Evolutionary conservation across 352 stramenopile species (phyloP).

Genomic region (Aphanomyces euteiches): DNA sequence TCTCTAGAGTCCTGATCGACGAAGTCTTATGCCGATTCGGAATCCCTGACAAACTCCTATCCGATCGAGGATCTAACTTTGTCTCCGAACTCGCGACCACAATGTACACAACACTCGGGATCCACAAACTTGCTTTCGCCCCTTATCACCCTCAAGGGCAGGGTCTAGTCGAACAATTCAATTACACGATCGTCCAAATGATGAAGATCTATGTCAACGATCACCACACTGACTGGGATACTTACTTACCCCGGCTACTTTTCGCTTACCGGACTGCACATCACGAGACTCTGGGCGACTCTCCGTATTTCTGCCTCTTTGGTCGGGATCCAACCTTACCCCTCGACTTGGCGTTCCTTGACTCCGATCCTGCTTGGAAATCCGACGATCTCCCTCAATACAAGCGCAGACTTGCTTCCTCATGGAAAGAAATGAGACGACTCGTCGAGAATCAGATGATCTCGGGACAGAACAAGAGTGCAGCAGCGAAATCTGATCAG

Average conservation of each 20-base stretch:
- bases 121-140: not conserved
- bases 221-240: conserved; percentile 1
- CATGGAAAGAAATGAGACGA: not conserved
- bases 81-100: conserved; percentile 6
- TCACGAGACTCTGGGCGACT: not conserved
- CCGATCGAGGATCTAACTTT: conserved; percentile 4
- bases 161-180: conserved; percentile 4
- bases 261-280: not conserved
- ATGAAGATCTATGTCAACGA: conserved; percentile 13
- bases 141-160: not conserved
- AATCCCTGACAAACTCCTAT: not conserved
- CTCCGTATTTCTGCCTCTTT: not conserved
- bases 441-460: not conserved
- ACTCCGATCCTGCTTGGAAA: not conserved
- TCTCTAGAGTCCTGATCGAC: conserved; percentile 4
- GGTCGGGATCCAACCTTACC: not conserved
- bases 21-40: not conserved
- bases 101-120: not conserved
- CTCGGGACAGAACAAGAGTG: not conserved
- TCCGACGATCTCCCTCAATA: conserved; percentile 4
- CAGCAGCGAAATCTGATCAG: not conserved
- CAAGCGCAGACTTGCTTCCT: not conserved
- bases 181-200: conserved; percentile 10
- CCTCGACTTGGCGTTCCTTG: not conserved
- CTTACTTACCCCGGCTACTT: not conserved